Base-by-base conservation (phyloP, 2,329 filamentous ascomycete species). In the Fusarium annulatum region DNA sequence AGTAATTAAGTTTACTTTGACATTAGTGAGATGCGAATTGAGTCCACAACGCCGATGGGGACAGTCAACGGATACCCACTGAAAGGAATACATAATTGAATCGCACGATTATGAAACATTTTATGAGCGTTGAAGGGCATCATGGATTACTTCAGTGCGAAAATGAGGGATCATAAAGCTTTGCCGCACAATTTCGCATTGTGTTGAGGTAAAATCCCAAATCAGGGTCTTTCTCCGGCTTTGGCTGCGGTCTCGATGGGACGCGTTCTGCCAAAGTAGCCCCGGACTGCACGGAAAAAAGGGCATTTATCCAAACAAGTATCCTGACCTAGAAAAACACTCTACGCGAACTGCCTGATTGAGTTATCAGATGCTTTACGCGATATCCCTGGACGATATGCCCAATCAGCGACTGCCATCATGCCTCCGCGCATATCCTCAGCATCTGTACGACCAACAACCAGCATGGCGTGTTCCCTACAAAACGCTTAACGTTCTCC, bases 11-110 rank as follows among this genome's bases (percentile, higher is more conserved):
- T n/a, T 33, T 15, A 18, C 10, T 15, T 12, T 4, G 15, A 15
- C 2, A 5, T 7, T 10, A 7, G 9, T 18, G 10, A n/a, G 21
- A 6, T 12, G 28, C 3, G 9, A 33, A 19, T 14, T 26, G 16
- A 19, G 7, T 6, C 9, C 18, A 26, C 8, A 3, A n/a, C 10
- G 15, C 14, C 15, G 2, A 11, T 16, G 9, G 18, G 26, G 12
- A 10, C 4, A 30, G 2, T 19, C 28, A 0, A 5, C 2, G 3
- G 8, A 5, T 9, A 5, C 5, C 3, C 8, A 16, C 2, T 4
- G 2, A 10, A 10, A 21, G 26, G 4, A 16, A 2, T 7, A 21
- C 9, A 4, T 2, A 10, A 30, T 12, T 16, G 19, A 30, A 6
- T 14, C 26, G 9, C 14, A 11, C 3, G 16, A 19, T 7, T 33